phyloP scores from a whole-genome alignment of 179 eudicot species.

The Kewa caespitosa region DNA sequence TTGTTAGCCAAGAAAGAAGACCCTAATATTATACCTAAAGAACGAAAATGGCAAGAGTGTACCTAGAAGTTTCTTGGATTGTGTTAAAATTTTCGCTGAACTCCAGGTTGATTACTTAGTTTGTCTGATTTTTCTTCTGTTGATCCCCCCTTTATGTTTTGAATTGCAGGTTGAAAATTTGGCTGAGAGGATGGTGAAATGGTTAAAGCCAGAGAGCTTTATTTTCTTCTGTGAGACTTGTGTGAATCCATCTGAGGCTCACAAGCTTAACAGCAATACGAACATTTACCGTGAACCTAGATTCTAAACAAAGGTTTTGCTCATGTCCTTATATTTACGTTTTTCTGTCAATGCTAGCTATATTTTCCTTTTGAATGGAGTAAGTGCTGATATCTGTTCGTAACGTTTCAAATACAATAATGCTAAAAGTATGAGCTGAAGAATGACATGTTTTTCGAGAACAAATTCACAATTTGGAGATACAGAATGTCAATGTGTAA shows the following conservation, averaged over 20 bases:
- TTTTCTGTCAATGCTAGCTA: neutral
- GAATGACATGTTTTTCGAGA: neutral
- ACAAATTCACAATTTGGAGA: neutral
- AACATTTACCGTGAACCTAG: constrained; percentile 96
- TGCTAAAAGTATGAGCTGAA: neutral
- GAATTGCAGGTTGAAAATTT: constrained; percentile 64
- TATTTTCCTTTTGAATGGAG: neutral
- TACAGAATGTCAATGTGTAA: neutral
- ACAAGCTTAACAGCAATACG: constrained; percentile 78
- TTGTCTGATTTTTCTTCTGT: no score
- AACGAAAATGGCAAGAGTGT: no score
- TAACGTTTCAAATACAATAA: neutral
- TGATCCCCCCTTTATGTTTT: constrained; percentile 11
- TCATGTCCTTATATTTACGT: neutral
- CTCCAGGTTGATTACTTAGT: no score
- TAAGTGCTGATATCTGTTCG: neutral
- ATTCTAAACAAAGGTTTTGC: constrained; percentile 76
- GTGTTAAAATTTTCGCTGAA: no score
- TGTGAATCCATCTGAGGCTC: constrained; percentile 92
- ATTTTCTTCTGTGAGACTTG: constrained; percentile 94
- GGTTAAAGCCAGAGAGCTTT: constrained; percentile 91
- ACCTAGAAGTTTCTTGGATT: no score
- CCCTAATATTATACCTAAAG: no score
- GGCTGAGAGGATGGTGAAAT: constrained; percentile 68
- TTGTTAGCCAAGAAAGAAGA: no score